Evolutionary conservation across 805 yeast species (phyloP).

Genomic region (Scheffersomyces coipomensis): DNA sequence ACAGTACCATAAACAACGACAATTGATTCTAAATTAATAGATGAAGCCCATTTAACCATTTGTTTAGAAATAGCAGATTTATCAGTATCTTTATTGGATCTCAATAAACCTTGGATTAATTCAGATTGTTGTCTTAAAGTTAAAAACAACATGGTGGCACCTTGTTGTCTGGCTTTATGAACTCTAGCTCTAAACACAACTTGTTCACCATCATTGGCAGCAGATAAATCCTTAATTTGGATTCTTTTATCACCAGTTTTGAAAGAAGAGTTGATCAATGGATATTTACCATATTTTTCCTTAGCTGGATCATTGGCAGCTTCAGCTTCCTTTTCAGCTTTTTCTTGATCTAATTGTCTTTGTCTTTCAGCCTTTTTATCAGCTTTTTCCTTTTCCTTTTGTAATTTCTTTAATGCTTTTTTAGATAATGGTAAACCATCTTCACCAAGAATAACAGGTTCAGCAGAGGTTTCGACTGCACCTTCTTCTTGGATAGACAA

Average conservation of each 20-base stretch:
- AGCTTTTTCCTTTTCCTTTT: constrained; percentile 89
- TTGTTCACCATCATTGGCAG: constrained; percentile 68
- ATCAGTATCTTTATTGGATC: constrained; percentile 62
- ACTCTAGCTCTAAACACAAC: constrained; percentile 91
- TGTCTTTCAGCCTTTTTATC: constrained; percentile 92
- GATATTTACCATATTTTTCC: constrained; percentile 85
- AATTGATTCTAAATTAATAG: constrained; percentile 83
- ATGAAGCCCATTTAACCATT: constrained; percentile 94
- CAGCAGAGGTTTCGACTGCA: constrained; percentile 18
- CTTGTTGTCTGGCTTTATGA: constrained; percentile 91
- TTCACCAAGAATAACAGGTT: constrained; percentile 45
- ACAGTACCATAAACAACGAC: constrained; percentile 88
- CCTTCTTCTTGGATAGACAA: constrained; percentile 17
- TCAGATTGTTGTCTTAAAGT: constrained; percentile 88
- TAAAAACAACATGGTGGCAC: constrained; percentile 89
- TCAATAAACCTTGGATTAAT: constrained; percentile 80
- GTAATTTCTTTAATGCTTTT: constrained; percentile 92
- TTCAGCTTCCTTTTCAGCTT: constrained; percentile 69
- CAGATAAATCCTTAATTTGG: constrained; percentile 53
- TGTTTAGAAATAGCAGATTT: constrained; percentile 68
- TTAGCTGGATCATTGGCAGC: constrained; percentile 82
- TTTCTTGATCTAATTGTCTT: constrained; percentile 80
- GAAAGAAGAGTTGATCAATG: constrained; percentile 74
- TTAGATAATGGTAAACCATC: constrained; percentile 89
- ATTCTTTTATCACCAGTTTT: constrained; percentile 69